Evolutionary conservation across 2,329 filamentous ascomycete species (phyloP), one percentile per base, ranked within the genome.

Genomic region (Aspergillus neoniger): DNA sequence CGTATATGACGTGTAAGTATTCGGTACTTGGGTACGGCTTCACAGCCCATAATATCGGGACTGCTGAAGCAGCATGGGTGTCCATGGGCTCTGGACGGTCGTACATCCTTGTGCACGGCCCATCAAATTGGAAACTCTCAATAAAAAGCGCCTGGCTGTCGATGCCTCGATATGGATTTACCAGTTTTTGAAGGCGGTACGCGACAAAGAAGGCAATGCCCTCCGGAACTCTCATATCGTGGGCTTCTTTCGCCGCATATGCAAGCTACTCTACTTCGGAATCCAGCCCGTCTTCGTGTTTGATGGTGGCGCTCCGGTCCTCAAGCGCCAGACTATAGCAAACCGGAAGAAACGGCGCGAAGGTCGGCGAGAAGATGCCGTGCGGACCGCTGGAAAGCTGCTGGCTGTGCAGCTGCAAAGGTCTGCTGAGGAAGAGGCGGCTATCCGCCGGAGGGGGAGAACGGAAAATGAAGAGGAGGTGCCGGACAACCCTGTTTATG

Each of bases 111-210:
- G 92, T 74, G 95, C 95, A 51, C 90, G 95, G 39, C 96, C 95
- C 19, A 96, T 96, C 64, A 97, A 96, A 77, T 89, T 99, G 69
- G 93, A 96, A 70, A 96, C 94, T 14, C 87, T 99, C 62, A 98
- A 98, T 76, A 91, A 91, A 69, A 97, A 96, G 79, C 92, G 95
- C 15, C 89, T 99, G 53, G 96, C 95, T 50, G 92, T 99, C 67
- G 95, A 99, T 79, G 95, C 96, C 60, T 97, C 93, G 12, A 99
- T 99, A 74, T 99, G 95, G 95, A 98, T 99, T 70, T 99, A 99
- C 82, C 95, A 99, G 74, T 99, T 99, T 72, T 87, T 99, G 70
- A 99, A 99, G 80, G 95, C 96, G 9, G 95, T 99, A 10, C 93
- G 95, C 70, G 95, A 99, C 79, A 97, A 98, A 72, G 95, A 99